Evolutionary conservation across 1,139 yeast genomes (phyloP).

Genomic region (Kurtzmaniella quercitrusa): DNA sequence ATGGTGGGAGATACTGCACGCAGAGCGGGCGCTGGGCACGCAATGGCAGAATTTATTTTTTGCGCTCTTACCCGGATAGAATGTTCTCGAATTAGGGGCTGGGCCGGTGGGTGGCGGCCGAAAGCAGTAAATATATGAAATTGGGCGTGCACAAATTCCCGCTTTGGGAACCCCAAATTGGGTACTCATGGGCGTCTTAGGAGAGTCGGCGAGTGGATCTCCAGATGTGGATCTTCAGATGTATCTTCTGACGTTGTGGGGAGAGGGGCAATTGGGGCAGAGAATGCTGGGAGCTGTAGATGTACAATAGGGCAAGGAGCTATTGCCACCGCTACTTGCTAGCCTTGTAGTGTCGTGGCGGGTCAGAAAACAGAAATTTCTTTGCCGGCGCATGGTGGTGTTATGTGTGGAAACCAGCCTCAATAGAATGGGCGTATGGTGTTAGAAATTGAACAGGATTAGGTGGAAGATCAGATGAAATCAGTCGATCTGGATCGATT

Average conservation of each 20-base stretch:
- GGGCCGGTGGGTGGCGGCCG: not conserved
- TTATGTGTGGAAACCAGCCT: not conserved
- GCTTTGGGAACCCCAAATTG: too few relatives aligned
- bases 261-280: too few relatives aligned
- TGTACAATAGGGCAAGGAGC: too few relatives aligned
- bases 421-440: not conserved
- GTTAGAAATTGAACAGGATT: too few relatives aligned
- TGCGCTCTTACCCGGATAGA: slow-evolving; percentile 7
- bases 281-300: too few relatives aligned
- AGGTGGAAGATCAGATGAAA: too few relatives aligned
- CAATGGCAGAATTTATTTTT: not conserved
- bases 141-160: not conserved
- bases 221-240: too few relatives aligned
- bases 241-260: too few relatives aligned
- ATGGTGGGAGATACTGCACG: not conserved
- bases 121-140: not conserved
- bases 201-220: too few relatives aligned
- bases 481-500: too few relatives aligned
- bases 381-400: not conserved
- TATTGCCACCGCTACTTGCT: too few relatives aligned
- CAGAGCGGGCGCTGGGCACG: not conserved
- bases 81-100: slow-evolving; percentile 6
- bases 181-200: too few relatives aligned
- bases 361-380: not conserved
- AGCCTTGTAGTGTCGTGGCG: not conserved